A percentile compares a stretch with the other conserved stretches of the same genome.
Evolutionary conservation across 164 flowering plant genomes (phyloP).

Genomic region (Chloranthus sessilifolius): DNA sequence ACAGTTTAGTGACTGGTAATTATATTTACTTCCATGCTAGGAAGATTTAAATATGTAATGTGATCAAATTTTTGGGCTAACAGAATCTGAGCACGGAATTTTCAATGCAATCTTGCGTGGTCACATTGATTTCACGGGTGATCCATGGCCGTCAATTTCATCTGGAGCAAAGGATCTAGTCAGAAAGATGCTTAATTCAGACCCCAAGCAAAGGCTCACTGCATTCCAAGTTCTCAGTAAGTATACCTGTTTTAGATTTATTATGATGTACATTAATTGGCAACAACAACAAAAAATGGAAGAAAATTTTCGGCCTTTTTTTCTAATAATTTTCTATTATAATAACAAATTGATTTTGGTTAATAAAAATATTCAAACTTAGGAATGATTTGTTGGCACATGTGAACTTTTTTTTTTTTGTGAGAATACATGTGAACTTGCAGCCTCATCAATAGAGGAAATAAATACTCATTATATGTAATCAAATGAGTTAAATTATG

Average conservation of each 20-base stretch:
- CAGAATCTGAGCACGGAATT: constrained; percentile 85
- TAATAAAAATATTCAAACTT: no score
- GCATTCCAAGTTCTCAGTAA: constrained; percentile 83
- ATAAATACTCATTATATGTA: no score
- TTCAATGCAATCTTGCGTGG: constrained; percentile 80
- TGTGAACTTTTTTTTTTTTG: no score
- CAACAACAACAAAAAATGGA: no score
- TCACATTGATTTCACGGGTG: constrained; percentile 66
- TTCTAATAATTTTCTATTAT: no score
- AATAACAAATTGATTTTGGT: no score
- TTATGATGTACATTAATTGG: no score
- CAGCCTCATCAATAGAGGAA: no score
- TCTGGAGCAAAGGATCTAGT: constrained; percentile 82
- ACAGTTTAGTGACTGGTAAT: neutral
- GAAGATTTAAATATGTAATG: neutral
- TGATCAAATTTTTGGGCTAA: neutral
- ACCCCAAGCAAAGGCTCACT: constrained; percentile 77
- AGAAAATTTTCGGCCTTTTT: no score
- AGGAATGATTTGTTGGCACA: no score
- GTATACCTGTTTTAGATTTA: constrained; percentile 10
- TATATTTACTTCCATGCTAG: neutral
- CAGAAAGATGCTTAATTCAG: constrained; percentile 71
- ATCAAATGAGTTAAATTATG: no score
- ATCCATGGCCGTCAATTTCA: constrained; percentile 88
- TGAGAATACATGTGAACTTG: no score